These are phyloP conservation scores for Hypericum perforatum DNA, from an alignment of 345 rosid genomes.

Conservation along the genomic window DNA sequence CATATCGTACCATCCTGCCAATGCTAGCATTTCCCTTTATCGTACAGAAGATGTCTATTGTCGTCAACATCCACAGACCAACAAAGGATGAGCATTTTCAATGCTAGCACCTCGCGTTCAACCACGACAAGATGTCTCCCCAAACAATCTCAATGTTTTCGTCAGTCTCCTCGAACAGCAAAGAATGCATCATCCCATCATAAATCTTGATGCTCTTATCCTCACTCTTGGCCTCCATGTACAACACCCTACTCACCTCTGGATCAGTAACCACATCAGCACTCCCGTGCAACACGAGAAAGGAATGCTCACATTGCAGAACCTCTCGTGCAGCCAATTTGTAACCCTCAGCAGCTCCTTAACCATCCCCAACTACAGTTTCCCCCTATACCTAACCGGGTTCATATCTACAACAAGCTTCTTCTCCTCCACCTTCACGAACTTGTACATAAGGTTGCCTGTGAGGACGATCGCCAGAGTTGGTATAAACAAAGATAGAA, in stretches of 20 bases:
- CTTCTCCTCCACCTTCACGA: conserved; percentile 58
- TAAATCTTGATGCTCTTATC: conserved; percentile 63
- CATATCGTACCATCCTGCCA: too few species aligned
- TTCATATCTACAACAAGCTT: conserved; percentile 42
- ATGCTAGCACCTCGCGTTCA: conserved; percentile 41
- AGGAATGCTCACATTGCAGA: conserved; percentile 46
- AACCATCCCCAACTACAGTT: conserved; percentile 76
- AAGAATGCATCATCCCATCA: conserved; percentile 80
- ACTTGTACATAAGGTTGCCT: conserved; percentile 44
- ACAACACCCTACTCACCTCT: conserved; percentile 49
- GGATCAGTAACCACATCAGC: conserved; percentile 79
- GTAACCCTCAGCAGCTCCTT: conserved; percentile 63
- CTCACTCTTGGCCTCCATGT: conserved; percentile 36
- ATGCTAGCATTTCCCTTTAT: too few species aligned
- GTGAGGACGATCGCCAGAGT: conserved; percentile 70
- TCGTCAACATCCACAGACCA: too few species aligned
- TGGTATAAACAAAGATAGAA: conserved; percentile 54
- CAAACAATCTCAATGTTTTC: conserved; percentile 62
- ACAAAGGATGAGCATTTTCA: not conserved
- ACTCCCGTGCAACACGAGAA: conserved; percentile 65
- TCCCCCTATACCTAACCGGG: conserved; percentile 59
- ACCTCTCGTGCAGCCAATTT: conserved; percentile 32
- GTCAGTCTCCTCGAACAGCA: conserved; percentile 79
- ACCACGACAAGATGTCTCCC: conserved; percentile 49
- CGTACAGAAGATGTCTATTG: too few species aligned